Conservation (phyloP, 108 stramenopile genomes). For the Seminavis robusta region DNA sequence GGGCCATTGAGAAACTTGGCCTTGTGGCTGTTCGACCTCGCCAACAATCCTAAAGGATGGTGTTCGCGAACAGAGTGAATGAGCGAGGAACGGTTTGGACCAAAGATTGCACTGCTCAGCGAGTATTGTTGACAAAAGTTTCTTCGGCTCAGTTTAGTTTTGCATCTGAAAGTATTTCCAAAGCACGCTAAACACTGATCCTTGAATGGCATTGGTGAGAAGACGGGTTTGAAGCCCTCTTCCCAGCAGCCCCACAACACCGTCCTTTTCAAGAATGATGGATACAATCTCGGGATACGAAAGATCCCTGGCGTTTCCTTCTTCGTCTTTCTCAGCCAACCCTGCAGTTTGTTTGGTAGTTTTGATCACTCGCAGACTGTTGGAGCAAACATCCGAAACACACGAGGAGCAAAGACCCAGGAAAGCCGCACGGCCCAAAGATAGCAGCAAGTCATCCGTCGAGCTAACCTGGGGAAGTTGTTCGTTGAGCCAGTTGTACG, state of each 20-base stretch:
- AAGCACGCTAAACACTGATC: conserved; percentile 75
- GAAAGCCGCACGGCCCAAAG: conserved; percentile 61
- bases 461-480: conserved; percentile 46
- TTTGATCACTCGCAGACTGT: conserved; percentile 82
- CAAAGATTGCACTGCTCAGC: no score
- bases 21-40: conserved; percentile 20
- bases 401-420: conserved; percentile 68
- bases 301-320: conserved; percentile 38
- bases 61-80: no score
- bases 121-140: no score
- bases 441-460: conserved; percentile 65
- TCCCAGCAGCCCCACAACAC: conserved; percentile 64
- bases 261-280: conserved; percentile 72
- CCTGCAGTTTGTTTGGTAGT: conserved; percentile 83
- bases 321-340: conserved; percentile 20
- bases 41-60: no score
- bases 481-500: conserved; percentile 75
- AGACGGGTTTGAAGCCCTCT: conserved; percentile 78
- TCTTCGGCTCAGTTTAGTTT: no score
- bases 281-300: conserved; percentile 62
- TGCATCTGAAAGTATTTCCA: conserved; percentile 84
- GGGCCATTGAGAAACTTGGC: conserved; percentile 52
- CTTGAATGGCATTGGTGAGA: conserved; percentile 83
- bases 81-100: no score
- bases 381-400: conserved; percentile 69